A percentile compares a stretch with the other conserved stretches of the same genome.
Conservation (phyloP, 2,329 filamentous ascomycete species). For the Aspergillus hiratsukae region DNA sequence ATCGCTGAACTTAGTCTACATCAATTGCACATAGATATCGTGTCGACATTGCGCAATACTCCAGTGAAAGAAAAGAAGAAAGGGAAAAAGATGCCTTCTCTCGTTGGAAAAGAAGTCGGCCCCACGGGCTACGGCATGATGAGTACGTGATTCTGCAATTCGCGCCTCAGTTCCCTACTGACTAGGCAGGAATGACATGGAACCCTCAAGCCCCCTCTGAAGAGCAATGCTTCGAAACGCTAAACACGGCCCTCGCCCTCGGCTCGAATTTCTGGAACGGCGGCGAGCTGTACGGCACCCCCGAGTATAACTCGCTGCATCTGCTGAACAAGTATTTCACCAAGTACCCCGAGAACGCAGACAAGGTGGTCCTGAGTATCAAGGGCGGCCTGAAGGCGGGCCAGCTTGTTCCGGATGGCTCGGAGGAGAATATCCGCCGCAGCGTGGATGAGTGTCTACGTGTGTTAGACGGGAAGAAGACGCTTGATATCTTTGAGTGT, state of each 20-base stretch:
- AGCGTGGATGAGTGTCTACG: slow-evolving; percentile 56
- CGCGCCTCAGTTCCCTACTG: slow-evolving; percentile 1
- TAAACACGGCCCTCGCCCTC: slow-evolving; percentile 50
- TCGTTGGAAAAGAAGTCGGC: slow-evolving; percentile 39
- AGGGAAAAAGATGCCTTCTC: slow-evolving; percentile 23
- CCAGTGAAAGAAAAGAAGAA: background rate
- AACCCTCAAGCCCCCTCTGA: slow-evolving; percentile 22
- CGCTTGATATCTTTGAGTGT: slow-evolving; percentile 58
- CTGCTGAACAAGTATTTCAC: slow-evolving; percentile 60
- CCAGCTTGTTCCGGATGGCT: slow-evolving; percentile 45
- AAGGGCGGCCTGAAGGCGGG: slow-evolving; percentile 52
- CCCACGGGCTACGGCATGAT: slow-evolving; percentile 53
- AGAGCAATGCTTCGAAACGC: slow-evolving; percentile 45
- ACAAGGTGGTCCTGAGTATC: slow-evolving; percentile 58
- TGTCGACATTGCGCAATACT: background rate
- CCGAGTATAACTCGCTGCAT: slow-evolving; percentile 55
- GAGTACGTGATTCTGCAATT: slow-evolving; percentile 39
- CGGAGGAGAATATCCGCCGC: slow-evolving; percentile 50
- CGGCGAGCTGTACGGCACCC: slow-evolving; percentile 60
- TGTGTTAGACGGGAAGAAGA: slow-evolving; percentile 53
- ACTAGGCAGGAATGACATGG: slow-evolving; percentile 34
- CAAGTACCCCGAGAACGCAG: slow-evolving; percentile 59
- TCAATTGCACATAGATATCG: background rate
- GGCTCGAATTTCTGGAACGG: slow-evolving; percentile 57
- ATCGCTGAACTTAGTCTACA: background rate